Conservation (phyloP, 306 rosid species). For the Prunus mira region DNA sequence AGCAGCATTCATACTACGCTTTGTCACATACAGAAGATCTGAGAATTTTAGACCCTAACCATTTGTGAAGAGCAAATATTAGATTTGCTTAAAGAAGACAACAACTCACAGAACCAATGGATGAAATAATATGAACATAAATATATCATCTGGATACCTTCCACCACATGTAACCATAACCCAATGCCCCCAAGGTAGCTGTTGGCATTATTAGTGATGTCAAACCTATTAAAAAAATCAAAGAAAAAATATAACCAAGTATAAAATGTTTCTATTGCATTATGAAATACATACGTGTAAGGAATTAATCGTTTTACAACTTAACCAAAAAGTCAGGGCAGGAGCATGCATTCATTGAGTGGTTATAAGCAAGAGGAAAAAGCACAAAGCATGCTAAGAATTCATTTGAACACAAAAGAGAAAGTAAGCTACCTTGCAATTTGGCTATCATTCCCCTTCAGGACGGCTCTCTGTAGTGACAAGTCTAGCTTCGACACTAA, state of each 20-base stretch:
- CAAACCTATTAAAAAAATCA: conserved; percentile 13
- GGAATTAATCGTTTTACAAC: neutral
- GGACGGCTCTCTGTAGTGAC: conserved; percentile 20
- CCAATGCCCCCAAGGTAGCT: conserved; percentile 72
- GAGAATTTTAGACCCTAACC: conserved; percentile 80
- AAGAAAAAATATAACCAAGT: too few species aligned
- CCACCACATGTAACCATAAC: conserved; percentile 98
- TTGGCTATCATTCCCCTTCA: conserved; percentile 62
- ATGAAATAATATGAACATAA: neutral
- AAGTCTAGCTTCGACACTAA: too few species aligned
- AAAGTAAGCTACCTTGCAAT: conserved; percentile 33
- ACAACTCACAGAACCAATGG: conserved; percentile 5
- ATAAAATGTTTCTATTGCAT: neutral
- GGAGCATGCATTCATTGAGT: neutral
- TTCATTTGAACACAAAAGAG: neutral
- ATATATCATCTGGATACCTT: conserved; percentile 49
- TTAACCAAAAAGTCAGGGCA: neutral
- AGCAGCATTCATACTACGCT: conserved; percentile 65
- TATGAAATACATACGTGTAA: too few species aligned
- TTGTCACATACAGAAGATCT: conserved; percentile 56
- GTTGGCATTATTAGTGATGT: conserved; percentile 74
- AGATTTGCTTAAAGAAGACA: conserved; percentile 3
- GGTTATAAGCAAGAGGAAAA: neutral
- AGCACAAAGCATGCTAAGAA: neutral
- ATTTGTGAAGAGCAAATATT: conserved; percentile 19